A percentile compares a stretch with the other conserved stretches of the same genome.
Evolutionary conservation across 2,329 filamentous ascomycete genomes (phyloP).

Genomic region (Alternaria gaisen): DNA sequence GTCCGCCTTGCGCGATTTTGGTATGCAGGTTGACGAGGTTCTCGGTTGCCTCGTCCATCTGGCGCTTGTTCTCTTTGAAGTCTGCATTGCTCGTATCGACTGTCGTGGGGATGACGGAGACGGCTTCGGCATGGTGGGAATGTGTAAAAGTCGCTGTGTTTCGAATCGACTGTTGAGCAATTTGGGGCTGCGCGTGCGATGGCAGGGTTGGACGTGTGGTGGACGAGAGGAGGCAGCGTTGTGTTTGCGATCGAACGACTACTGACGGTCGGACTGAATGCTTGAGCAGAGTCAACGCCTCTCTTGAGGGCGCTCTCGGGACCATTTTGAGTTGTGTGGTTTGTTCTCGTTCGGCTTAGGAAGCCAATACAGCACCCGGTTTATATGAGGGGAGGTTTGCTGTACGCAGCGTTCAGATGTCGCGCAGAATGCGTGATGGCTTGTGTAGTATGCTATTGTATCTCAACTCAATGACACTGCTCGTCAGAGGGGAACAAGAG

Average conservation of each 20-base stretch:
- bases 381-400: background rate
- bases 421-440: background rate
- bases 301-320: conserved; percentile 46
- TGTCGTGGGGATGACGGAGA: conserved; percentile 79
- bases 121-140: conserved; percentile 80
- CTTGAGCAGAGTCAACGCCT: conserved; percentile 46
- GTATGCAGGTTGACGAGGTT: conserved; percentile 75
- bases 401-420: background rate
- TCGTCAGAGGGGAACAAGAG: background rate
- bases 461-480: background rate
- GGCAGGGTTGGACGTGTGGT: conserved; percentile 25
- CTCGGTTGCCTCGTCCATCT: conserved; percentile 78
- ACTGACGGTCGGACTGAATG: conserved; percentile 41
- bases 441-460: background rate
- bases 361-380: background rate
- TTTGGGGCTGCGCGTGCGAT: conserved; percentile 23
- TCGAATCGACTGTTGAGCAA: conserved; percentile 23
- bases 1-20: conserved; percentile 77
- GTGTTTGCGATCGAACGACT: conserved; percentile 31
- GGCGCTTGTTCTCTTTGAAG: conserved; percentile 80
- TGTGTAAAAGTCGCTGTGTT: conserved; percentile 80
- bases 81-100: conserved; percentile 81
- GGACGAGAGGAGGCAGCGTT: conserved; percentile 32
- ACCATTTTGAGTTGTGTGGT: conserved; percentile 30
- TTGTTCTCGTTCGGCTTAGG: background rate